phyloP scores from a whole-genome alignment of 805 yeast genomes.

The Kodamaea leandrae region DNA sequence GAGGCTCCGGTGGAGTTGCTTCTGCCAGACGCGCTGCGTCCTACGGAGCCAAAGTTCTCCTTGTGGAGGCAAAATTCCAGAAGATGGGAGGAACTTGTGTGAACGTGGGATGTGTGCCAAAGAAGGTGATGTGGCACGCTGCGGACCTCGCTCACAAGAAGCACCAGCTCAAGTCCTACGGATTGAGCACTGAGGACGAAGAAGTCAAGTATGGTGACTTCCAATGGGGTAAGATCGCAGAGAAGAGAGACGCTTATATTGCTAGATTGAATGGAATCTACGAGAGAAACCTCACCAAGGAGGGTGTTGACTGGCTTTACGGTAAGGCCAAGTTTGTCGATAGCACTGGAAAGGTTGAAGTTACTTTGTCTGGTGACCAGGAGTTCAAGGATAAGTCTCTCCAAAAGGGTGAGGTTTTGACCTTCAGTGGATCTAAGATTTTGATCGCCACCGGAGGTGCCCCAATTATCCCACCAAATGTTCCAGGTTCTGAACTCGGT shows the following conservation, averaged over 20 bases:
- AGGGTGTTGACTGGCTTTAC: constrained; percentile 80
- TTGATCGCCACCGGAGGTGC: constrained; percentile 93
- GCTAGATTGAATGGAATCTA: constrained; percentile 88
- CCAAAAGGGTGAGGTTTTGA: constrained; percentile 52
- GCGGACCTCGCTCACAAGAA: constrained; percentile 80
- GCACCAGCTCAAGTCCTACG: constrained; percentile 76
- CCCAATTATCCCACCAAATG: constrained; percentile 64
- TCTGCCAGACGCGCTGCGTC: constrained; percentile 94
- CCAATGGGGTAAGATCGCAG: constrained; percentile 79
- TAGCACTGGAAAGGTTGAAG: constrained; percentile 71
- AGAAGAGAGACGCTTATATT: constrained; percentile 89
- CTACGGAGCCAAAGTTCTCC: constrained; percentile 82
- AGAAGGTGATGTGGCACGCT: constrained; percentile 98
- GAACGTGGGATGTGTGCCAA: constrained; percentile 98
- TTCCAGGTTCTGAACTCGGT: constrained; percentile 82
- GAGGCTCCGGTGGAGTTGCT: constrained; percentile 99
- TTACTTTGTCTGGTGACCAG: constrained; percentile 47
- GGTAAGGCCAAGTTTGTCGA: constrained; percentile 82
- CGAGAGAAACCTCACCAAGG: constrained; percentile 80
- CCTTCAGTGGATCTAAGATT: constrained; percentile 75
- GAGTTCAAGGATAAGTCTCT: constrained; percentile 31
- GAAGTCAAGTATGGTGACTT: constrained; percentile 53
- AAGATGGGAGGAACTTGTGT: constrained; percentile 97
- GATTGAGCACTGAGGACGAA: constrained; percentile 60
- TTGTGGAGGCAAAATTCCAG: constrained; percentile 70